Conservation (phyloP, 495 filamentous ascomycete species). For the Aspergillus saccharolyticus region DNA sequence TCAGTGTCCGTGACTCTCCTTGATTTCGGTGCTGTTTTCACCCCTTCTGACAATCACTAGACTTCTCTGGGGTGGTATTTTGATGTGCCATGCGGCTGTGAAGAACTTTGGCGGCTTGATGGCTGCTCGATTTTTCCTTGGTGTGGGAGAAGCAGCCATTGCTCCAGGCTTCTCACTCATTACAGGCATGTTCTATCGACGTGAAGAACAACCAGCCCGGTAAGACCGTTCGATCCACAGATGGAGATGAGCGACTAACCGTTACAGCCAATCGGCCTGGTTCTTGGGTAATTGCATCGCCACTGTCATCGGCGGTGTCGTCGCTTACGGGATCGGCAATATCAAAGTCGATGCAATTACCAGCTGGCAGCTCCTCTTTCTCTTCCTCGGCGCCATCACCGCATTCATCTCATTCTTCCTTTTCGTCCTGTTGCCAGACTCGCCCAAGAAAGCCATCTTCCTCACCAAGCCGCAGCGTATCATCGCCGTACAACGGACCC, state of each 20-base stretch:
- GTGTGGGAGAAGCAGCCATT: conserved; percentile 52
- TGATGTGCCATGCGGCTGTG: conserved; percentile 43
- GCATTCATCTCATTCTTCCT: conserved; percentile 33
- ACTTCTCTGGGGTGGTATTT: conserved; percentile 30
- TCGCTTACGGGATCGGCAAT: conserved; percentile 53
- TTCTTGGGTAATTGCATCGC: conserved; percentile 35
- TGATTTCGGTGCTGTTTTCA: neutral
- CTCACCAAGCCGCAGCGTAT: conserved; percentile 43
- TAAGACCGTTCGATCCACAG: conserved; percentile 16
- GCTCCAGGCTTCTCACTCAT: conserved; percentile 53
- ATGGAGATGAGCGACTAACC: conserved; percentile 25
- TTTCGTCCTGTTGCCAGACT: conserved; percentile 46
- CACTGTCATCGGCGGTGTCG: conserved; percentile 49
- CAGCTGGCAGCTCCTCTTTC: conserved; percentile 42
- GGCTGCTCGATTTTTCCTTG: conserved; percentile 49
- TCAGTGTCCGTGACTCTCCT: conserved; percentile 22
- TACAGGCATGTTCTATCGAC: conserved; percentile 51
- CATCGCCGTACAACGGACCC: conserved; percentile 52
- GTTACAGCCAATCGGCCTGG: conserved; percentile 33
- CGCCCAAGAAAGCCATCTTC: conserved; percentile 41
- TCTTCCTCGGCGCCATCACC: conserved; percentile 38
- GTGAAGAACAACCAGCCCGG: conserved; percentile 48
- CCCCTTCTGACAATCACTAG: conserved; percentile 21
- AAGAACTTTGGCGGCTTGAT: conserved; percentile 47
- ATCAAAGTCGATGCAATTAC: conserved; percentile 37